Evolutionary conservation across 169 alveolate genomes (phyloP), one percentile per base, ranked within the genome.

Genomic region (Perkinsus marinus): DNA sequence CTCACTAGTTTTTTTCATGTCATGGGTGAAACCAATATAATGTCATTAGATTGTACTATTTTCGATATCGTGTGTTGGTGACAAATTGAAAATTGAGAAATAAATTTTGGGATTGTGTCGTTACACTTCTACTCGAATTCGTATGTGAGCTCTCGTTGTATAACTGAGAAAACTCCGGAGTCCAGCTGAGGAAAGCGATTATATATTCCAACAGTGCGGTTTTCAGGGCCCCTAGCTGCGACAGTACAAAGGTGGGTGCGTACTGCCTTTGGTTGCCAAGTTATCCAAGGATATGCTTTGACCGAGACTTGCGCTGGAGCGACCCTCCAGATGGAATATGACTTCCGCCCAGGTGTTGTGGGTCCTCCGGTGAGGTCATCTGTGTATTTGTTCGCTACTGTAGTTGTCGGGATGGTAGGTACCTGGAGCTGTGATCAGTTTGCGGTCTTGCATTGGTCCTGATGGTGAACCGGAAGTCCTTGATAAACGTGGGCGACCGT

Each of bases 221-320:
- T 57, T 57, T 19, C 96, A 39, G 98, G 98, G 0, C 97, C 98
- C 3, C 92, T 97, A n/a, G 93, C 93, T 39, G 93, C 91, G 90
- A 96, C 96, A 13, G 95, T 96, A 38, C 90, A 94, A 16, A 91
- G 95, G 37, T 94, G 96, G 92, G 91, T 96, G 22, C 94, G 94
- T 89, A 92, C 95, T 68, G 94, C 93, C 47, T 89, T 95, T 0
- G 93, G 97, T 19, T 68, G 92, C 7, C 97, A 95, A 22, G 92
- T 97, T 43, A 69, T 93, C 22, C 97, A 97, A 90, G 98, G 97
- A 9, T 97, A 97, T 91, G 99, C 98, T 7, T 95, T 96, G 93
- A 96, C 98, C n/a, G 99, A 97, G 95, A 92, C 94, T 46, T 93
- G 95, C 7, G 98, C 96, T 0, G 95, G 96, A 0, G 92, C 94